Evolutionary conservation across 805 yeast genomes (phyloP).

Genomic region (Metschnikowia shivogae): DNA sequence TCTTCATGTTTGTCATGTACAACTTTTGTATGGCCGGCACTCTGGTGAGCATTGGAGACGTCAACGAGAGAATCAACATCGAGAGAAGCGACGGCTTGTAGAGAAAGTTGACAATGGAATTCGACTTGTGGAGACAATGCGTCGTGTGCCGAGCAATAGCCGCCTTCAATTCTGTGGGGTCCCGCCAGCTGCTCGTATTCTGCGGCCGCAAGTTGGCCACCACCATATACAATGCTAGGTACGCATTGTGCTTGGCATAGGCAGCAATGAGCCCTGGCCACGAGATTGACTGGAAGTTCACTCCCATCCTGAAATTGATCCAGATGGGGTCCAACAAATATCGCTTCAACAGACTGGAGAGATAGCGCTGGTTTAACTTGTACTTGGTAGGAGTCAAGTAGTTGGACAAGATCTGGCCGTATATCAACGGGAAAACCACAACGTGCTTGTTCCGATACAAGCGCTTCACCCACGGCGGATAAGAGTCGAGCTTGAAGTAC

Average conservation of each 20-base stretch:
- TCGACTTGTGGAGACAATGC: conserved; percentile 20
- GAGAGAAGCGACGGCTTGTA: conserved; percentile 35
- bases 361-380: conserved; percentile 33
- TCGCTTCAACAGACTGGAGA: conserved; percentile 29
- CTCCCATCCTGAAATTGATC: conserved; percentile 34
- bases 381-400: conserved; percentile 38
- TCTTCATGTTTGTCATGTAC: conserved; percentile 21
- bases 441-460: conserved; percentile 30
- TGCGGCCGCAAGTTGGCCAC: conserved; percentile 19
- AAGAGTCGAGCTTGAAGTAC: conserved; percentile 24
- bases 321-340: conserved; percentile 38
- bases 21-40: conserved; percentile 9
- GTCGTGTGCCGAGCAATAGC: background rate
- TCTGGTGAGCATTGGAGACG: conserved; percentile 27
- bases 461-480: conserved; percentile 17
- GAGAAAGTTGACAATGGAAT: conserved; percentile 31
- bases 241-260: conserved; percentile 26
- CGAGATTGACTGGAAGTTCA: conserved; percentile 20
- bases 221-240: conserved; percentile 19
- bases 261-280: conserved; percentile 27
- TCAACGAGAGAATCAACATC: conserved; percentile 31
- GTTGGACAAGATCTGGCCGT: conserved; percentile 37
- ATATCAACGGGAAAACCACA: conserved; percentile 33
- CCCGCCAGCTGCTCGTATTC: conserved; percentile 18
- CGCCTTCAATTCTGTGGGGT: conserved; percentile 8